Conservation (phyloP, 192 early-diverging fungal species). For the Chytriomyces confervae region DNA sequence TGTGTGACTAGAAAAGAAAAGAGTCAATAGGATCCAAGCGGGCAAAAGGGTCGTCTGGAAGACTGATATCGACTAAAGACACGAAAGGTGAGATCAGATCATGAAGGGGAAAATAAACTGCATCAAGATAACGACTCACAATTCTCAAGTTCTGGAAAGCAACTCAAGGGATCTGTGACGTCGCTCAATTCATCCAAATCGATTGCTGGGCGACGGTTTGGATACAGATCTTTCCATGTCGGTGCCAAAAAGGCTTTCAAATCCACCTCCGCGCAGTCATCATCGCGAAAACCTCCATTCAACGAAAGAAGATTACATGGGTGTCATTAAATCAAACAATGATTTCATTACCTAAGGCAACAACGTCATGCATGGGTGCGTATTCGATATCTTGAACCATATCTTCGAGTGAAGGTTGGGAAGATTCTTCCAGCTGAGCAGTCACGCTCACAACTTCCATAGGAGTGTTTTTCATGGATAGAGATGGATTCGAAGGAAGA, state of each 20-base stretch:
- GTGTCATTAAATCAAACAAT: not conserved
- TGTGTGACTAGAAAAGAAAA: not conserved
- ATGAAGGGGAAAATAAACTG: not conserved
- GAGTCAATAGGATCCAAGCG: not conserved
- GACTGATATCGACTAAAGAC: not conserved
- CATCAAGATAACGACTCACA: not conserved
- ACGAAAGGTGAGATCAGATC: not conserved
- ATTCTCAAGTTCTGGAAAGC: not conserved
- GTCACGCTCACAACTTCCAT: not conserved
- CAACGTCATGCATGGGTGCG: not conserved
- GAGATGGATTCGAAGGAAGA: too few relatives aligned
- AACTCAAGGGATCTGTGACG: not conserved
- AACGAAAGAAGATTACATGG: not conserved
- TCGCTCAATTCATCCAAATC: not conserved
- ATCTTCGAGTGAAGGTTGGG: not conserved
- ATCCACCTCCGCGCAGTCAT: not conserved
- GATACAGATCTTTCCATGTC: not conserved
- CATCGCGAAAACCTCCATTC: not conserved
- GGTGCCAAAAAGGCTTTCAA: not conserved
- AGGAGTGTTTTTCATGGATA: not conserved
- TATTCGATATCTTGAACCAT: constrained; percentile 16
- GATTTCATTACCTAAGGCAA: not conserved
- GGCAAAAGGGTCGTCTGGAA: not conserved
- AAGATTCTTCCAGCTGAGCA: not conserved
- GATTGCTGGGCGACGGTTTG: not conserved